These are phyloP conservation scores for Solanum clarkiae DNA, from an alignment of 257 asterid genomes.

Conservation along the genomic window DNA sequence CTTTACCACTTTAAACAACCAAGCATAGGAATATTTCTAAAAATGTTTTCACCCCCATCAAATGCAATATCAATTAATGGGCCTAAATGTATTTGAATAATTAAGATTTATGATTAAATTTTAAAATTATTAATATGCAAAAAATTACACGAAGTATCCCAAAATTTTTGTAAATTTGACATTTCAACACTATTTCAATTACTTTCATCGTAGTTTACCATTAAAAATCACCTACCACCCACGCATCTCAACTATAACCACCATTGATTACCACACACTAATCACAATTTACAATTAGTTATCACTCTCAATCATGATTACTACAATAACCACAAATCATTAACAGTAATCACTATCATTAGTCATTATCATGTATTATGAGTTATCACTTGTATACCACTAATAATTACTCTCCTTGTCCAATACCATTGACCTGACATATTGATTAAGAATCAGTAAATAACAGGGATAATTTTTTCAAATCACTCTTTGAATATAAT, in stretches of 20 bases:
- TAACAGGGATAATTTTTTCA: too few species aligned
- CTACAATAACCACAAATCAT: background rate
- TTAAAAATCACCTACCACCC: background rate
- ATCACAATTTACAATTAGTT: background rate
- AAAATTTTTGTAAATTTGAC: background rate
- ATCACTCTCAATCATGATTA: background rate
- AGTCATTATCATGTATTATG: too few species aligned
- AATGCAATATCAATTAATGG: background rate
- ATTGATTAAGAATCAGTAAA: too few species aligned
- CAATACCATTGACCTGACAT: too few species aligned
- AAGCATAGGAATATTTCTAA: background rate
- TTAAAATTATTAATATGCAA: background rate
- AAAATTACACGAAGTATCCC: background rate
- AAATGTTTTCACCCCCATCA: background rate
- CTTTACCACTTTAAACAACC: background rate
- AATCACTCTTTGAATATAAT: too few species aligned
- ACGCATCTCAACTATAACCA: background rate
- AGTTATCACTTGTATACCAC: too few species aligned
- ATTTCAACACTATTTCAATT: background rate
- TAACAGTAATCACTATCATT: too few species aligned
- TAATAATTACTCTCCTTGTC: too few species aligned
- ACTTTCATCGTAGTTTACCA: background rate
- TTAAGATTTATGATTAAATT: background rate
- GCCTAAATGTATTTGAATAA: background rate
- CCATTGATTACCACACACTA: background rate